phyloP scores from a whole-genome alignment of 2,329 filamentous ascomycete species.

The Emericellopsis atlantica region DNA sequence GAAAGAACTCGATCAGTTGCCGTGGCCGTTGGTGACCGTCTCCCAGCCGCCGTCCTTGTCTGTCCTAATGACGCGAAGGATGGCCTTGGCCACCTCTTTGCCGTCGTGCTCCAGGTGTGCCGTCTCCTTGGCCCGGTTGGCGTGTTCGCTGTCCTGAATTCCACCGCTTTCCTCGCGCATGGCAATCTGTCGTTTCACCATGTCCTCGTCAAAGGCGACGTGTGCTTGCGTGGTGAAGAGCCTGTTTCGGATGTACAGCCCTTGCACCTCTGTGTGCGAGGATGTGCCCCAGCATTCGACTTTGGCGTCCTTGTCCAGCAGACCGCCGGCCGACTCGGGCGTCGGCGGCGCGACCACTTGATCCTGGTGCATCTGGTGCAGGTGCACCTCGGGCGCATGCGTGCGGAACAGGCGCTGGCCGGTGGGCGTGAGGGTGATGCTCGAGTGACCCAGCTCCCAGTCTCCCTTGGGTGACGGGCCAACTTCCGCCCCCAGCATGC shows the following conservation, averaged over 20 bases:
- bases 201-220: slow-evolving; percentile 60
- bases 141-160: slow-evolving; percentile 50
- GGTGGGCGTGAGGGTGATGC: slow-evolving; percentile 48
- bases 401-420: slow-evolving; percentile 59
- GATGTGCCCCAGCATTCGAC: slow-evolving; percentile 50
- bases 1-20: background rate
- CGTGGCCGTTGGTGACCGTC: background rate
- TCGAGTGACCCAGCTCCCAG: slow-evolving; percentile 63
- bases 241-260: slow-evolving; percentile 53
- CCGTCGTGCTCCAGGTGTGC: slow-evolving; percentile 58
- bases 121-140: slow-evolving; percentile 47
- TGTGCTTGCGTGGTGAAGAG: slow-evolving; percentile 70
- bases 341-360: slow-evolving; percentile 51
- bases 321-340: slow-evolving; percentile 26
- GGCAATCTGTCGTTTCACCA: slow-evolving; percentile 52
- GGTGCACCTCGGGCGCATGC: slow-evolving; percentile 30
- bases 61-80: slow-evolving; percentile 44
- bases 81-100: slow-evolving; percentile 49
- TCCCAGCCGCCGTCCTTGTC: slow-evolving; percentile 25
- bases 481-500: slow-evolving; percentile 58
- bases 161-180: slow-evolving; percentile 44
- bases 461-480: slow-evolving; percentile 47
- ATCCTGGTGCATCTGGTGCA: slow-evolving; percentile 76
- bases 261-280: slow-evolving; percentile 55
- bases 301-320: slow-evolving; percentile 23